A percentile compares a stretch with the other conserved stretches of the same genome.
Evolutionary conservation across 495 filamentous ascomycete genomes (phyloP).

Genomic region (Podospora pseudopauciseta): DNA sequence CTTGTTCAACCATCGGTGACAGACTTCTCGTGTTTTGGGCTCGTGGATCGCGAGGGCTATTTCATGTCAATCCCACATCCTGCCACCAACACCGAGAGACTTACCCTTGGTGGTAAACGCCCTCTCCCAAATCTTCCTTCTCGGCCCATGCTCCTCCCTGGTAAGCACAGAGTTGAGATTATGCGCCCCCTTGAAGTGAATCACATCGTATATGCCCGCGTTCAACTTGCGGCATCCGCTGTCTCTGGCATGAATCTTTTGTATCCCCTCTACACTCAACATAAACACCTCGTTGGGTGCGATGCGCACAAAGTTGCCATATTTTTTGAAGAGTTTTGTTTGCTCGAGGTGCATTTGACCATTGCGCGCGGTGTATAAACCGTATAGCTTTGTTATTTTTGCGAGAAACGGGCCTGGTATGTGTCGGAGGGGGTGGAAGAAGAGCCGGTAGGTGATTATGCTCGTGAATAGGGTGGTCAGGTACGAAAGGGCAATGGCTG

Average conservation of each 20-base stretch:
- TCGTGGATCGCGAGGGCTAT: slow-evolving; percentile 68
- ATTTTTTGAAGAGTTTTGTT: slow-evolving; percentile 31
- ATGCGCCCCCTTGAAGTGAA: slow-evolving; percentile 17
- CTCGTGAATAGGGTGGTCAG: slow-evolving; percentile 39
- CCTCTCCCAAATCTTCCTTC: slow-evolving; percentile 25
- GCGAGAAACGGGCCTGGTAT: slow-evolving; percentile 46
- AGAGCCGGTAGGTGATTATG: slow-evolving; percentile 44
- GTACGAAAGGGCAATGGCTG: slow-evolving; percentile 20
- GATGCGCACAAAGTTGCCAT: slow-evolving; percentile 40
- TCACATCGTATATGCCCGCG: slow-evolving; percentile 17
- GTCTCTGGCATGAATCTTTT: slow-evolving; percentile 18
- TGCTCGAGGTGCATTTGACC: slow-evolving; percentile 35
- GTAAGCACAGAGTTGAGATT: slow-evolving; percentile 28
- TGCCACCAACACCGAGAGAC: background rate
- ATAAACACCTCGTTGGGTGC: slow-evolving; percentile 25
- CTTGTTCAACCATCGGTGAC: slow-evolving; percentile 55
- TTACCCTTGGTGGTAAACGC: slow-evolving; percentile 21
- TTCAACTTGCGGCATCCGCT: slow-evolving; percentile 16
- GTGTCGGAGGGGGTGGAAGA: slow-evolving; percentile 44
- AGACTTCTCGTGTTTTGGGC: slow-evolving; percentile 68
- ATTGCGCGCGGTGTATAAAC: slow-evolving; percentile 22
- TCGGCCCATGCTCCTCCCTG: slow-evolving; percentile 22
- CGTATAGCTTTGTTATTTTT: slow-evolving; percentile 38
- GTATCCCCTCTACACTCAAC: slow-evolving; percentile 12
- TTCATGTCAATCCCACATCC: background rate